Evolutionary conservation across 176 grass and related monocot genomes (phyloP).

Genomic region (Pontederia crassipes): DNA sequence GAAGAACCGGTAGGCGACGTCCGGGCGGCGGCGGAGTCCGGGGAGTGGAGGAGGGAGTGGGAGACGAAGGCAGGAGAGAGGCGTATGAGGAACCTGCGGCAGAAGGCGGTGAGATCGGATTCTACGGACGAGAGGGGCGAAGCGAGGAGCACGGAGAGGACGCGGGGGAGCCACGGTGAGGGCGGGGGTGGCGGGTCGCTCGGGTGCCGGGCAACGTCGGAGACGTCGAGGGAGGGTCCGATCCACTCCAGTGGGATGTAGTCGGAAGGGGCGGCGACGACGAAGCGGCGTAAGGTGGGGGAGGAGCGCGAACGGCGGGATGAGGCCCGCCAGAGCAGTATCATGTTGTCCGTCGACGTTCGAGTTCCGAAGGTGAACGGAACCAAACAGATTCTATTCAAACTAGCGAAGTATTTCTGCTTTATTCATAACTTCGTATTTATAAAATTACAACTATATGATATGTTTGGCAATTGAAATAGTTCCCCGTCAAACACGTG

Average conservation of each 20-base stretch:
- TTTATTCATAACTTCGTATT: too few species aligned
- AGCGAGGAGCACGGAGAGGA: conserved; percentile 56
- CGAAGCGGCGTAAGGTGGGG: neutral
- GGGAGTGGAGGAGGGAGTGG: conserved; percentile 41
- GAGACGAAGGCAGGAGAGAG: conserved; percentile 65
- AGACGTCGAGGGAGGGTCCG: conserved; percentile 47
- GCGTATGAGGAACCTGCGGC: conserved; percentile 54
- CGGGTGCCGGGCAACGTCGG: conserved; percentile 29
- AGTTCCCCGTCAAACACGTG: too few species aligned
- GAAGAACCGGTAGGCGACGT: conserved; percentile 52
- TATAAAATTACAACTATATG: too few species aligned
- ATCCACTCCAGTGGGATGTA: conserved; percentile 47
- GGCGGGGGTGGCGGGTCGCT: conserved; percentile 11
- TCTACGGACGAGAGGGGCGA: conserved; percentile 38
- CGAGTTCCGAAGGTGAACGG: too few species aligned
- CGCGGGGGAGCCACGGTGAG: conserved; percentile 63
- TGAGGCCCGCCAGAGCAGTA: too few species aligned
- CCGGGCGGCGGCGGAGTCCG: conserved; percentile 34
- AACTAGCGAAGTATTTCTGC: too few species aligned
- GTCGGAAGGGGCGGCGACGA: neutral
- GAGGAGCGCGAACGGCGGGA: neutral
- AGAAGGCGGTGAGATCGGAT: conserved; percentile 58
- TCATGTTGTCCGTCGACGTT: too few species aligned
- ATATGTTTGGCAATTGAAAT: too few species aligned
- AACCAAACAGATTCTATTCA: too few species aligned